Conservation (phyloP, 371 early-diverging fungal genomes). For the Fennellomyces sp. region DNA sequence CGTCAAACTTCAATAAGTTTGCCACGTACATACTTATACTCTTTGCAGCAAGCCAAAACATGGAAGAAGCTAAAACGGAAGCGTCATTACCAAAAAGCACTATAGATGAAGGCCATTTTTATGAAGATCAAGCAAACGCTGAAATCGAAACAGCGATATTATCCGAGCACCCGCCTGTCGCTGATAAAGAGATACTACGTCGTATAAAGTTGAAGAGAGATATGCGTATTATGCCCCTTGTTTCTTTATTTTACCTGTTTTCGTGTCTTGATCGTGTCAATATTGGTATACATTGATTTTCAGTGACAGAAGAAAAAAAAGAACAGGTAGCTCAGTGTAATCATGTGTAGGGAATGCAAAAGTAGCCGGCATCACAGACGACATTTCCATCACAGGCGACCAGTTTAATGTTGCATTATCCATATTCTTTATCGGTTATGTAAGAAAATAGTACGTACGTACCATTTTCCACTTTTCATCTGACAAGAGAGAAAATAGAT, state of each 20-base stretch:
- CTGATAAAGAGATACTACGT: not conserved
- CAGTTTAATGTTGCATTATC: constrained; percentile 8
- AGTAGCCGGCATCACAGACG: not conserved
- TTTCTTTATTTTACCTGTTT: constrained; percentile 49
- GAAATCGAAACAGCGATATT: no score
- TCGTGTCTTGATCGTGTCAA: constrained; percentile 57
- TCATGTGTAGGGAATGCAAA: constrained; percentile 21
- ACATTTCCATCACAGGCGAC: not conserved
- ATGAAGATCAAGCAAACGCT: no score
- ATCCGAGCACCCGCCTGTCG: no score
- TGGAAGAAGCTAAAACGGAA: no score
- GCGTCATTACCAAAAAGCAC: no score
- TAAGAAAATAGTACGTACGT: not conserved
- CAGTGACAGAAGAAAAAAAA: not conserved
- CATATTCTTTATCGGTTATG: constrained; percentile 8
- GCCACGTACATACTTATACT: no score
- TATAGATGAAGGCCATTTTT: no score
- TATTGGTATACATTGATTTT: constrained; percentile 33
- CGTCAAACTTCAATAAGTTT: no score
- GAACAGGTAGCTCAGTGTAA: not conserved
- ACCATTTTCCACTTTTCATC: not conserved
- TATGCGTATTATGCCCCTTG: constrained; percentile 21
- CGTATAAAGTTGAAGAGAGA: not conserved
- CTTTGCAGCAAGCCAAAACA: no score
- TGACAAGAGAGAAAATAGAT: not conserved